Evolutionary conservation across 73 alveolate genomes (phyloP), one percentile per base, ranked within the genome.

Genomic region (Paramecium sexaurelia): DNA sequence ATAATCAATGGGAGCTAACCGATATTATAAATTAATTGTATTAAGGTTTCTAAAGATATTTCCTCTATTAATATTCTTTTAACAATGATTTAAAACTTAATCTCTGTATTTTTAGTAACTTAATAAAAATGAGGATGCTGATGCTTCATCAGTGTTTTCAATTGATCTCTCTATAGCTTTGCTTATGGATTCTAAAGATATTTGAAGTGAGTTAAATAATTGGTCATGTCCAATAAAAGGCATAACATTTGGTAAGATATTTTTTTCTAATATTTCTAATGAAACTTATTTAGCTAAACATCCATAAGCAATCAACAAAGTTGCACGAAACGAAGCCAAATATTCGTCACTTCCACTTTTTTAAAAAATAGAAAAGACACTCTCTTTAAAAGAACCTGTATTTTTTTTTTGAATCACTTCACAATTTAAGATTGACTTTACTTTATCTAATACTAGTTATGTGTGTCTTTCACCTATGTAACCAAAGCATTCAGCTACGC

Each of bases 401-500:
- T 37, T 43, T 35, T 78, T 78, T 26, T 78, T 78, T 41, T 78
- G 51, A 17, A 78, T 45, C 6, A 78, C 90, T 78, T 78, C 90
- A 41, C 90, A 78, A 43, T 78, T 78, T 6, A 78, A 43, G 24
- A 78, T 78, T 3, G 90, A 32, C 13, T 78, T 78, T 0, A 78
- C 55, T 41, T 78, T 78, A 43, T 78, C 90, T 41, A 78, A 40
- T 8, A 78, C 90, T 43, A 78, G 22, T 40, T 45, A n/a, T 10
- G 90, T 41, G 20, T 78, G 90, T 45, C 90, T 78, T 24, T 78
- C 90, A 0, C 90, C 90, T 13, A 78, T 78, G 17, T 78, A 78
- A 1, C 90, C 90, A 45, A 78, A 78, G 13, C 90, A 78, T 41
- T 78, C 90, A 29, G 90, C 90, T 10, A 78, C 90, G 41, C 90